These are phyloP conservation scores for Aspergillus ochraceus DNA, from an alignment of 2,329 filamentous ascomycete species.

Conservation along the genomic window DNA sequence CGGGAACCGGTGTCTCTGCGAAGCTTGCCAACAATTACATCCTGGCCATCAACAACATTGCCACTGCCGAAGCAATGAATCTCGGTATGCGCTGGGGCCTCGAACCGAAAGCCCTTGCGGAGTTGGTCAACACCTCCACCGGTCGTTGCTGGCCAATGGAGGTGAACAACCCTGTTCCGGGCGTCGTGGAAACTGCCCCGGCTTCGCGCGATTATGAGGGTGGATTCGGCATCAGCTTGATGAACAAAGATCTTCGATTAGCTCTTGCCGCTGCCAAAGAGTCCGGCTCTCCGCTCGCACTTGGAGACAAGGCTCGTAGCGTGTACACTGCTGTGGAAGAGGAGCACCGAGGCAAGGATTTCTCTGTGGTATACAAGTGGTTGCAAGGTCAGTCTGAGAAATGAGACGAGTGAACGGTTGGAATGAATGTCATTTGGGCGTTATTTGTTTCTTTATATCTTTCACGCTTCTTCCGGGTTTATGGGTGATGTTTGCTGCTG, in stretches of 20 bases:
- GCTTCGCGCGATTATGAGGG: slow-evolving; percentile 74
- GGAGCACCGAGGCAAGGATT: slow-evolving; percentile 69
- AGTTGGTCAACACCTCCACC: slow-evolving; percentile 89
- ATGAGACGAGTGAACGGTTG: neutral
- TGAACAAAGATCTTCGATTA: slow-evolving; percentile 76
- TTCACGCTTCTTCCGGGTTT: neutral
- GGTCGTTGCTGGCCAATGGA: slow-evolving; percentile 96
- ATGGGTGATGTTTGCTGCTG: neutral
- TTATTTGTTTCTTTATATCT: neutral
- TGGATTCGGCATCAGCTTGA: slow-evolving; percentile 74
- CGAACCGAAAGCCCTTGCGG: slow-evolving; percentile 67
- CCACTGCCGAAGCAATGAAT: slow-evolving; percentile 66
- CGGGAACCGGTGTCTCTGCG: slow-evolving; percentile 81
- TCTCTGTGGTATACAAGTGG: slow-evolving; percentile 78
- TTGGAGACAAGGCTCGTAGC: slow-evolving; percentile 62
- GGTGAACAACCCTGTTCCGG: slow-evolving; percentile 90
- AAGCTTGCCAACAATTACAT: slow-evolving; percentile 98
- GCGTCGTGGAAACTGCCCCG: slow-evolving; percentile 74
- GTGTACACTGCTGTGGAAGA: slow-evolving; percentile 69
- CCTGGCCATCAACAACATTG: slow-evolving; percentile 86
- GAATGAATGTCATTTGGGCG: neutral
- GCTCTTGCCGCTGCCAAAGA: slow-evolving; percentile 71
- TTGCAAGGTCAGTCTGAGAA: slow-evolving; percentile 43
- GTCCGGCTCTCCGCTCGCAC: slow-evolving; percentile 63
- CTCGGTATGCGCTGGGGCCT: slow-evolving; percentile 64